Evolutionary conservation across 805 yeast genomes (phyloP).

Genomic region (Wickerhamiella galacta): DNA sequence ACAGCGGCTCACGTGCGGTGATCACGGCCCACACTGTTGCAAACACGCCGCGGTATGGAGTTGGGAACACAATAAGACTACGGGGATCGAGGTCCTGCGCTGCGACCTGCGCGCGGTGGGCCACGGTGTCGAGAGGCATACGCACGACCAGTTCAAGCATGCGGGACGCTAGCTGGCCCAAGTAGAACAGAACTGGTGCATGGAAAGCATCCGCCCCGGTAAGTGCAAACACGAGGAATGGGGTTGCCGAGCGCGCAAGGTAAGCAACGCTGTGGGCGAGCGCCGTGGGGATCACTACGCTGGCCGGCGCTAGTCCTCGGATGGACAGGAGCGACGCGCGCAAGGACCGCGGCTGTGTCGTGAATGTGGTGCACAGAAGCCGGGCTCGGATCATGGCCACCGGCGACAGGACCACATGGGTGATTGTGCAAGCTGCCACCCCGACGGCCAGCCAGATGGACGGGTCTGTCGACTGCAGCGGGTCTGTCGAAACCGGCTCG

Average conservation of each 20-base stretch:
- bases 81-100: constrained; percentile 26
- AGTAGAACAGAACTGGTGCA: constrained; percentile 42
- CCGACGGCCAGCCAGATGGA: constrained; percentile 48
- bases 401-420: constrained; percentile 63
- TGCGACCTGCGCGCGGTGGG: constrained; percentile 68
- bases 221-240: constrained; percentile 40
- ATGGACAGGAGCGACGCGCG: constrained; percentile 44
- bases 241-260: constrained; percentile 49
- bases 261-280: constrained; percentile 44
- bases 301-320: constrained; percentile 38
- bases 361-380: constrained; percentile 53
- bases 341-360: constrained; percentile 41
- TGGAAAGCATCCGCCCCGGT: constrained; percentile 51
- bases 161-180: constrained; percentile 43
- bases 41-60: constrained; percentile 37
- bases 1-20: constrained; percentile 28
- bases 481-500: constrained; percentile 74
- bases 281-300: constrained; percentile 47
- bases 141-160: constrained; percentile 53
- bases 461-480: constrained; percentile 62
- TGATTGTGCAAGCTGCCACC: constrained; percentile 50
- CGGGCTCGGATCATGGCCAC: constrained; percentile 66
- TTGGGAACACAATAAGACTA: constrained; percentile 39
- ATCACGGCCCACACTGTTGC: constrained; percentile 35
- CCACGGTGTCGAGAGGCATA: constrained; percentile 74